A percentile compares a stretch with the other conserved stretches of the same genome.
These are phyloP conservation scores for Ustilago lituana DNA, from an alignment of 1,284 basidiomycete species.

Conservation along the genomic window DNA sequence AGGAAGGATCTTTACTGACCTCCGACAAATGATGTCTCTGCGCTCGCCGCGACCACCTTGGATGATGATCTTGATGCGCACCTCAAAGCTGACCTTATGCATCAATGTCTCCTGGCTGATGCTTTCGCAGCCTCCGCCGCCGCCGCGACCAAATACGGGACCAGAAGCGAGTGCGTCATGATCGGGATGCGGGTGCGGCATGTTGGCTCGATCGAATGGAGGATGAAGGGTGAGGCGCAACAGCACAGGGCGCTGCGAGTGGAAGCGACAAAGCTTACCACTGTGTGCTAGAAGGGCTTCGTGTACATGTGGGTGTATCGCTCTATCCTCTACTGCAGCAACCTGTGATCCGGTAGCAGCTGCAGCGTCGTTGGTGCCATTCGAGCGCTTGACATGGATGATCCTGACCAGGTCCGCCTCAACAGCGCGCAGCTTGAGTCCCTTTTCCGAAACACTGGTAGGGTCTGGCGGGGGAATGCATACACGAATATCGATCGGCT, in stretches of 20 bases:
- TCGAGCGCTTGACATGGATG: slow-evolving; percentile 42
- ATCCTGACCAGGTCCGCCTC: slow-evolving; percentile 59
- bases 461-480: slow-evolving; percentile 59
- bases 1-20: slow-evolving; percentile 55
- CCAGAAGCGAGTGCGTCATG: slow-evolving; percentile 58
- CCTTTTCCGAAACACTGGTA: slow-evolving; percentile 46
- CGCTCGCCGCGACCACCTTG: slow-evolving; percentile 42
- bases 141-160: slow-evolving; percentile 52
- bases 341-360: too few relatives aligned
- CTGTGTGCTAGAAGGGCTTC: slow-evolving; percentile 59
- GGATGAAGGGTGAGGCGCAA: slow-evolving; percentile 60
- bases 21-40: slow-evolving; percentile 48
- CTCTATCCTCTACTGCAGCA: neutral
- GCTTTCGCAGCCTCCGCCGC: slow-evolving; percentile 62
- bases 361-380: neutral
- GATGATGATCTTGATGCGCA: slow-evolving; percentile 56
- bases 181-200: slow-evolving; percentile 63
- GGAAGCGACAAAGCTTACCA: slow-evolving; percentile 64
- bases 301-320: slow-evolving; percentile 13
- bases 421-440: slow-evolving; percentile 57
- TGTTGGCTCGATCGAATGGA: slow-evolving; percentile 57
- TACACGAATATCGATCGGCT: slow-evolving; percentile 60
- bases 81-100: slow-evolving; percentile 62
- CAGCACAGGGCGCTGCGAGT: slow-evolving; percentile 53
- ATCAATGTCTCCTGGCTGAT: slow-evolving; percentile 63